Evolutionary conservation across 225 moss, liverwort and hornwort species (phyloP).

Genomic region (Polytrichum formosum): DNA sequence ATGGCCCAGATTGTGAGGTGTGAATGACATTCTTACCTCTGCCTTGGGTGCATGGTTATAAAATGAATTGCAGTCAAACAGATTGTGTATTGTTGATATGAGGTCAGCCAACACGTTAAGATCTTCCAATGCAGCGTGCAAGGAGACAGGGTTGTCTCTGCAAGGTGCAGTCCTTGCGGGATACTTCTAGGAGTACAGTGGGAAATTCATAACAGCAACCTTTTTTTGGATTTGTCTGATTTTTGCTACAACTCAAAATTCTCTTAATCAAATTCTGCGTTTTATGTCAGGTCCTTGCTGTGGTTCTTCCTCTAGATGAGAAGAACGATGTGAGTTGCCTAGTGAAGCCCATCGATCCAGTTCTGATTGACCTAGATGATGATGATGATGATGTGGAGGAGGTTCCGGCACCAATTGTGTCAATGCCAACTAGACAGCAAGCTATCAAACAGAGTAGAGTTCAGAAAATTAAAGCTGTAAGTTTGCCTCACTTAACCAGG

Average conservation of each 20-base stretch:
- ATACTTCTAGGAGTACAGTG: too few species aligned
- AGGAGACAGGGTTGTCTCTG: too few species aligned
- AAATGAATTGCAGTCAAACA: too few species aligned
- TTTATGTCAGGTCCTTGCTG: conserved; percentile 44
- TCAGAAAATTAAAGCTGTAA: conserved; percentile 15
- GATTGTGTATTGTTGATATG: too few species aligned
- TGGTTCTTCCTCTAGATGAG: conserved; percentile 50
- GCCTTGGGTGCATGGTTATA: too few species aligned
- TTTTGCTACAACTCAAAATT: neutral
- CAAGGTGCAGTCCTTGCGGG: too few species aligned
- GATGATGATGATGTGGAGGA: conserved; percentile 38
- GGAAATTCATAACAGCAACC: too few species aligned
- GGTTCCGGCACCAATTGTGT: conserved; percentile 15
- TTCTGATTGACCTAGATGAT: conserved; percentile 35
- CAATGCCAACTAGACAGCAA: conserved; percentile 8
- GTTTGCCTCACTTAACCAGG: neutral
- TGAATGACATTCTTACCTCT: too few species aligned
- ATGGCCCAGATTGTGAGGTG: conserved; percentile 75
- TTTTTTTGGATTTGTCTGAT: too few species aligned
- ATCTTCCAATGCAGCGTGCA: too few species aligned
- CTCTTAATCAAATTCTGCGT: neutral
- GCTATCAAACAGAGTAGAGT: too few species aligned
- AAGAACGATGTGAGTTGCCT: conserved; percentile 33
- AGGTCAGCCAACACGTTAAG: too few species aligned
- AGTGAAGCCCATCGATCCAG: conserved; percentile 24